Base-by-base conservation (phyloP, 371 early-diverging fungal species). In the Apophysomyces ossiformis region DNA sequence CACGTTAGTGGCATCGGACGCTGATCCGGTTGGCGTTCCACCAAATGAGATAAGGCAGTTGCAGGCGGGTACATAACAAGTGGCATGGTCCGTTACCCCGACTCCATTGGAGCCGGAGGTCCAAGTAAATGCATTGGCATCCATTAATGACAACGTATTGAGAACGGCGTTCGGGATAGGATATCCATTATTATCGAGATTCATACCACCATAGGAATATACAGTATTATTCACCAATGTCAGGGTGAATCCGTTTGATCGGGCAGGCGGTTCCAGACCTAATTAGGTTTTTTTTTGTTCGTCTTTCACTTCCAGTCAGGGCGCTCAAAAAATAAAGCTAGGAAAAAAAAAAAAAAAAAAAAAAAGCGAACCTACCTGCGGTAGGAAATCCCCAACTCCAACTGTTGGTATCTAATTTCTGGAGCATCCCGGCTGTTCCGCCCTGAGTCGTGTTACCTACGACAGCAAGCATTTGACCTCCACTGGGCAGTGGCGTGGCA, bases 331-430 rank as follows among this genome's bases (percentile, higher is more conserved):
- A 21, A 26, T 26, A 26, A 26, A 26, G 32, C 2, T 26, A 26
- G 32, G 32, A 26, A 2, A 9, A 50, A 50, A 18, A n/a, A 50
- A 50, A 50, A 18, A n/a, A 50, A 21, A 7, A 50, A 50, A 50
- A 41, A 13, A 41, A 41, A 41, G 8, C 11, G 54, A n/a, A 50
- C 54, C 35, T 60, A 66, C 66, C 26, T 43, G 68, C 58, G 38
- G 68, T 38, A 44, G 72, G 72, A 41, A 71, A 71, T 11, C 62
- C 61, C 72, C 67, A 67, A 36, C 61, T 61, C 72, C 72, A 71
- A 37, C 56, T 60, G 18, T 68, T 71, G 7, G 65, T 67, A 26
- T 67, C 68, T 11, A 71, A 45, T 45, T 64, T 64, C 60, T 71
- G 72, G n/a, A 71, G 47, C 16, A 46, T 66, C 8, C 66, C 66